These are phyloP conservation scores for Sporormia fimetaria DNA, from an alignment of 495 filamentous ascomycete genomes.

Conservation along the genomic window DNA sequence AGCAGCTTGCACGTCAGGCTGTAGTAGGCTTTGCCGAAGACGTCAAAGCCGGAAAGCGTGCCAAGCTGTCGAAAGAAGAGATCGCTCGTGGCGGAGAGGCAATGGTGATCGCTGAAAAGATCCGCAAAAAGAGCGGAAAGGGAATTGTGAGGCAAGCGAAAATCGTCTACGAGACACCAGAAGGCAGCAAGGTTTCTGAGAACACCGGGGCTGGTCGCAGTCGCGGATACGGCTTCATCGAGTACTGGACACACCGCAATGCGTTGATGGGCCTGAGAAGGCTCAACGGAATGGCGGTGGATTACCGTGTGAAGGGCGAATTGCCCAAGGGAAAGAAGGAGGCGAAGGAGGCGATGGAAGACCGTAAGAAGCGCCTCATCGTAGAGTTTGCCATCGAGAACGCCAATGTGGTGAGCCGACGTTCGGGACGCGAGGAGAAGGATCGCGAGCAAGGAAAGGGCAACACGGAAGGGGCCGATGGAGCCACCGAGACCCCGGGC, in stretches of 20 bases:
- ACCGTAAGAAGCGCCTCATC: constrained; percentile 68
- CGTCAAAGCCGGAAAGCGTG: constrained; percentile 59
- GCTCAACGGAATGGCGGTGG: constrained; percentile 76
- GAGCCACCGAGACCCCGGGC: not conserved
- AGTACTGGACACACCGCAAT: constrained; percentile 87
- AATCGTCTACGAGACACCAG: constrained; percentile 75
- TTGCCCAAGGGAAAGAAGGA: constrained; percentile 26
- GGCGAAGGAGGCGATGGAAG: constrained; percentile 38
- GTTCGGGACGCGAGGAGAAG: constrained; percentile 61
- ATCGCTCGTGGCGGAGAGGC: constrained; percentile 60
- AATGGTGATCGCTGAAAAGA: constrained; percentile 66
- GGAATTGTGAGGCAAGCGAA: constrained; percentile 94
- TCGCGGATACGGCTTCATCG: constrained; percentile 93
- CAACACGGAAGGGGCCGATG: constrained; percentile 11
- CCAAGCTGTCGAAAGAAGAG: constrained; percentile 79
- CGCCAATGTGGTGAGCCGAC: constrained; percentile 73
- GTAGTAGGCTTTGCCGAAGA: constrained; percentile 90
- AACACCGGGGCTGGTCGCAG: constrained; percentile 63
- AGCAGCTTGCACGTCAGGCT: constrained; percentile 77
- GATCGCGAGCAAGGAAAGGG: constrained; percentile 34
- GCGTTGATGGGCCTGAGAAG: constrained; percentile 91
- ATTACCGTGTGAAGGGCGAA: constrained; percentile 28
- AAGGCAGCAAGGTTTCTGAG: constrained; percentile 71
- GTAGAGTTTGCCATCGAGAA: constrained; percentile 99
- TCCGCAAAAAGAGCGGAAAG: constrained; percentile 69